phyloP scores from a whole-genome alignment of 768 basidiomycete species.

The Lentinula lateritia region DNA sequence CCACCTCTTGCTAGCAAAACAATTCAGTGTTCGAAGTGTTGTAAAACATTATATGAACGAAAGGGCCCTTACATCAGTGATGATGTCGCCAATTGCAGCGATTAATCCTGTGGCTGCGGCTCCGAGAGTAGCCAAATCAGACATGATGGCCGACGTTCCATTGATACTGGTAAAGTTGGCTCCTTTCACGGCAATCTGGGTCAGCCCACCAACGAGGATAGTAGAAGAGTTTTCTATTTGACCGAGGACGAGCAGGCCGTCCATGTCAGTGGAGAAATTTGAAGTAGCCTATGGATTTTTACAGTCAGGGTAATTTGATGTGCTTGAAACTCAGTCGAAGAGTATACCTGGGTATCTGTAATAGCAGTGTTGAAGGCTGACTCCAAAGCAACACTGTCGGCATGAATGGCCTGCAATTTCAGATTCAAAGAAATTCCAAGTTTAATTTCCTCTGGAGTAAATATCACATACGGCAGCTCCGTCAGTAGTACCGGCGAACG shows the following conservation, averaged over 20 bases:
- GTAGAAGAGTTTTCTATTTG: slow-evolving; percentile 1
- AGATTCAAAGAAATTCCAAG: too few species aligned
- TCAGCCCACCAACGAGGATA: not conserved
- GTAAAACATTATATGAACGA: not conserved
- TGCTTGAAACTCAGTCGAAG: not conserved
- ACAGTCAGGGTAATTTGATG: not conserved
- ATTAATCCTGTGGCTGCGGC: not conserved
- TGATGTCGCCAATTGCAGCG: not conserved
- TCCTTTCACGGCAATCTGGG: not conserved
- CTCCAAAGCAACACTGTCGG: not conserved
- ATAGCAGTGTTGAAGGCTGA: not conserved
- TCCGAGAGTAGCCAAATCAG: not conserved
- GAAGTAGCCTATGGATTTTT: not conserved
- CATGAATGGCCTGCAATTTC: not conserved
- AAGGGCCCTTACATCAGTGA: not conserved
- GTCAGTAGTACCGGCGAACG: not conserved
- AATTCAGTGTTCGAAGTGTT: not conserved
- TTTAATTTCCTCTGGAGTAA: not conserved
- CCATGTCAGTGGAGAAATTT: not conserved
- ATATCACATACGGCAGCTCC: not conserved
- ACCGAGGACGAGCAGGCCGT: not conserved
- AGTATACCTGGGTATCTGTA: not conserved
- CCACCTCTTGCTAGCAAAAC: not conserved
- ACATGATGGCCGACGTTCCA: not conserved
- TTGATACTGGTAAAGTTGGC: not conserved